Conservation (phyloP, 495 filamentous ascomycete genomes). For the Podospora conica region DNA sequence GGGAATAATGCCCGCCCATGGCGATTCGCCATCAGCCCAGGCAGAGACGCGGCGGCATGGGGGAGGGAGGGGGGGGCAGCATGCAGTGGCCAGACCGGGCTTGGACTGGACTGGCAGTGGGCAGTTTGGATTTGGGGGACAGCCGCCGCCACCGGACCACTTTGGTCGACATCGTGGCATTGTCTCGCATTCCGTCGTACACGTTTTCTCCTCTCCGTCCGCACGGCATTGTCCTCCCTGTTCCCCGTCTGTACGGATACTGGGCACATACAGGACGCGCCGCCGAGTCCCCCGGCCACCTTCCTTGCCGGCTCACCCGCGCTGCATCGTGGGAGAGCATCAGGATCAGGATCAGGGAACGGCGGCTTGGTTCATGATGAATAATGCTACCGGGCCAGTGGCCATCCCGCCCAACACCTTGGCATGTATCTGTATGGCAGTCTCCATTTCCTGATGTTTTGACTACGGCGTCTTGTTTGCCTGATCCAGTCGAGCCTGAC, state of each 20-base stretch:
- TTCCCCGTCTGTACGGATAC: not conserved
- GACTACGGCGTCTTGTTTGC: not conserved
- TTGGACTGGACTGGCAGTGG: too few relatives aligned
- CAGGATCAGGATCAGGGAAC: not conserved
- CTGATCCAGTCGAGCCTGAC: not conserved
- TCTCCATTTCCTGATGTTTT: not conserved
- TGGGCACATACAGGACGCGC: not conserved
- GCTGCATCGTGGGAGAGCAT: too few relatives aligned
- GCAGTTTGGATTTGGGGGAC: not conserved
- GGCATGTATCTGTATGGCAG: not conserved
- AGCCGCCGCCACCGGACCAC: not conserved
- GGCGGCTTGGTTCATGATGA: not conserved
- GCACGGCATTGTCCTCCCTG: not conserved
- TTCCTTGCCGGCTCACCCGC: not conserved
- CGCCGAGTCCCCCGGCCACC: not conserved
- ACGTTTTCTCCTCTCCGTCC: not conserved
- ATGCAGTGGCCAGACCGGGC: not conserved
- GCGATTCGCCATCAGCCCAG: not conserved
- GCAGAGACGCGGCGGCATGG: not conserved
- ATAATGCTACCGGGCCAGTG: not conserved
- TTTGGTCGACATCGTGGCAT: not conserved
- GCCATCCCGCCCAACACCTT: not conserved
- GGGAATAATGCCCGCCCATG: not conserved
- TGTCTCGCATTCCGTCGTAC: not conserved
- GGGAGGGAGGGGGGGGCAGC: not conserved